Evolutionary conservation across 768 basidiomycete species (phyloP).

Genomic region (Pleurotus pulmonarius): DNA sequence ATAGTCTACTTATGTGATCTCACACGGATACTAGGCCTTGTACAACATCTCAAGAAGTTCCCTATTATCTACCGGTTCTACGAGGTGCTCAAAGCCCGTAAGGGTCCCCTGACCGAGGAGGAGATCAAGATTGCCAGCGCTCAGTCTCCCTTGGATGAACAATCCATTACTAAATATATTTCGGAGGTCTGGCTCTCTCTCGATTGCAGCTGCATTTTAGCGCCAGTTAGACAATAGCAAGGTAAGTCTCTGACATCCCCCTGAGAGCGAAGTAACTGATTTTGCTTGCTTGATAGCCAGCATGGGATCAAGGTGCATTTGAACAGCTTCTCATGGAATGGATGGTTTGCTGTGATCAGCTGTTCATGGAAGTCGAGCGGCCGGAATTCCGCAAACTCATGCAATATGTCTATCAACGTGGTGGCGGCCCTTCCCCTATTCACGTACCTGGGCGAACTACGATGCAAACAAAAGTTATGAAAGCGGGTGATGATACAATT

Average conservation of each 20-base stretch:
- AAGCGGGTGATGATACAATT: background rate
- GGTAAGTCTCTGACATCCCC: background rate
- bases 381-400: background rate
- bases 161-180: background rate
- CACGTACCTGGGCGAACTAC: background rate
- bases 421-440: background rate
- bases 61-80: background rate
- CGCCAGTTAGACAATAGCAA: background rate
- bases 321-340: background rate
- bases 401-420: background rate
- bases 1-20: background rate
- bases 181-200: background rate
- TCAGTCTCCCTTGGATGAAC: background rate
- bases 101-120: background rate
- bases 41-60: too few species aligned
- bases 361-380: background rate
- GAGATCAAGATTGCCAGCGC: background rate
- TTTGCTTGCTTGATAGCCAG: too few species aligned
- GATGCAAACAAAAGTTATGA: background rate
- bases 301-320: background rate
- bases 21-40: background rate
- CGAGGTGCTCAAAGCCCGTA: background rate
- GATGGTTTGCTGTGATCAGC: background rate
- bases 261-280: too few species aligned
- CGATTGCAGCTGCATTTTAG: background rate